Base-by-base conservation (phyloP, 208 protist species). In the Leptomonas seymouri region DNA sequence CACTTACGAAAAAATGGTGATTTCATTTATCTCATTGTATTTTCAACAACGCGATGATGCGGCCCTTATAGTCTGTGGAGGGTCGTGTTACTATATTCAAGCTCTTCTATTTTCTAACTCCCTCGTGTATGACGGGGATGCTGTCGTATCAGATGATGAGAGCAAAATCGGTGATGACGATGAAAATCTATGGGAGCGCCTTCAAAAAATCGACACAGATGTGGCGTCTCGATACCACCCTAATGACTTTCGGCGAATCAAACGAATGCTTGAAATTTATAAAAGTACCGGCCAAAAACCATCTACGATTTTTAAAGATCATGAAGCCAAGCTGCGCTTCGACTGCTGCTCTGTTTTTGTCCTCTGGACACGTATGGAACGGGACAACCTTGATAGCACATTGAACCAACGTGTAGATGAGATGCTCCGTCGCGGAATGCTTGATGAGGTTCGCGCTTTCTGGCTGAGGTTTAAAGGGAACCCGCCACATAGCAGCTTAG, bases 41-140 rank as follows among this genome's bases (percentile, higher is more conserved):
- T 90, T 91, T 66, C 23, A 30, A 27, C 11, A 62, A 3, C 41
- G 89, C 65, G 31, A 53, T 14, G 63, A 80, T 50, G 78, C 48
- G 21, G 89, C 87, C 16, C 60, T 94, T 63, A 70, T 94, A 65
- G 59, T 97, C 30, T 97, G 93, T 55, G 91, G 91, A 20, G 90
- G 91, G 39, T 92, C 85, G 2, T 85, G 80, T 45, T 95, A 93
- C 60, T 95, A 94, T 59, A 53, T 75, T 7, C 89, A 95, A 55
- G 67, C 86, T 2, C 51, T 96, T 11, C 59, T 96, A 2, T 92
- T 97, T 57, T 46, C 50, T 23, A 84, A 90, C 51, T 70, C 71
- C 20, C 79, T 94, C 16, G 82, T 84, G 25, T 20, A 60, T 49
- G 69, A 74, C 25, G n/a, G 34, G 20, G 23, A 60, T n/a, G 23